Percentiles rank a stretch among this genome's conserved stretches.
phyloP scores from a whole-genome alignment of 1,284 basidiomycete species.

The Tilletia indica region DNA sequence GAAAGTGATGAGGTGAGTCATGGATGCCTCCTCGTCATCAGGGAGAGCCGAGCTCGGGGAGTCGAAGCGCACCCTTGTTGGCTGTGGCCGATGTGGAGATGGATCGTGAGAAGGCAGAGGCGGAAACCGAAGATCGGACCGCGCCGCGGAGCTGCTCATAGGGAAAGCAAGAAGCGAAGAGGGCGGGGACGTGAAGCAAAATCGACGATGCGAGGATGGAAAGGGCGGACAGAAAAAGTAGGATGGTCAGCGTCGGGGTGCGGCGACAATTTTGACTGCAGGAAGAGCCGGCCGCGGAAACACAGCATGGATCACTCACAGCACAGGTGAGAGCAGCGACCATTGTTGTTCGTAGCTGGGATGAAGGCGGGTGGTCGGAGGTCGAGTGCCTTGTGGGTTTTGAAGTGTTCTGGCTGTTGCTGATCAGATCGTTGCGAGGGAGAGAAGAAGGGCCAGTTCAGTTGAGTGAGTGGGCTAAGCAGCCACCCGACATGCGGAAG shows the following conservation, averaged over 20 bases:
- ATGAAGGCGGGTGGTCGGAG: background rate
- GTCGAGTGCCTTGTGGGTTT: background rate
- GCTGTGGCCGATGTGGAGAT: constrained; percentile 48
- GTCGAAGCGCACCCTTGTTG: constrained; percentile 43
- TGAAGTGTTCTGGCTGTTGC: background rate
- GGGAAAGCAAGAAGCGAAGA: no score
- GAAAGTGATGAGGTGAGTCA: background rate
- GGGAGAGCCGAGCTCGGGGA: background rate
- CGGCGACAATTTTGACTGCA: background rate
- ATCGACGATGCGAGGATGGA: no score
- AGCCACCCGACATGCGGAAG: background rate
- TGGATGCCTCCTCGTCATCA: background rate
- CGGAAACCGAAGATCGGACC: constrained; percentile 14
- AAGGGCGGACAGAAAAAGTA: no score
- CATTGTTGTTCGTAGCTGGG: background rate
- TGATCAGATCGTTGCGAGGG: background rate
- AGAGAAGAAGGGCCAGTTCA: background rate
- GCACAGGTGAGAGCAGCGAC: constrained; percentile 12
- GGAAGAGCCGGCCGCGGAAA: background rate
- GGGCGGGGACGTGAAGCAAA: no score
- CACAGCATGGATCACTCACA: background rate
- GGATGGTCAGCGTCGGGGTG: background rate
- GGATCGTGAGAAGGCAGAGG: constrained; percentile 29
- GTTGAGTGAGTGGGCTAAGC: background rate
- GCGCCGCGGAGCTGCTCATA: constrained; percentile 23